Conservation (phyloP, 2,329 filamentous ascomycete genomes). For the Fonsecaea erecta region DNA sequence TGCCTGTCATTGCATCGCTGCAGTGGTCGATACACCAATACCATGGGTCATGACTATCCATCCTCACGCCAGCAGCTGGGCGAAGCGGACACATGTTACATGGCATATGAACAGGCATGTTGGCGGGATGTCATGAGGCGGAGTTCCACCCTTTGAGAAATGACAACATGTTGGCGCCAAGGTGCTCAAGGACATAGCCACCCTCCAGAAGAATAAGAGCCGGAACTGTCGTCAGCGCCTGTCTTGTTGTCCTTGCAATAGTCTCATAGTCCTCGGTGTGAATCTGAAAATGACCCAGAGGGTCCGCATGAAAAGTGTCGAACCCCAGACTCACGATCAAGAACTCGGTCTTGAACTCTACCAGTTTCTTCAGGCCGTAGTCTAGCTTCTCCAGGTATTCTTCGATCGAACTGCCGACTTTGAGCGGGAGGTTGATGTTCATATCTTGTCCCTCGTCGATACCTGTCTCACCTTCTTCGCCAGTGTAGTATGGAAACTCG, state of each 20-base stretch:
- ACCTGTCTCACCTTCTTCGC: constrained; percentile 30
- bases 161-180: constrained; percentile 36
- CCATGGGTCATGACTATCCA: neutral
- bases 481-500: constrained; percentile 43
- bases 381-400: constrained; percentile 33
- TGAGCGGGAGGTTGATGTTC: constrained; percentile 37
- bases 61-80: neutral
- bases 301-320: constrained; percentile 38
- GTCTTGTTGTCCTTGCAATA: constrained; percentile 31
- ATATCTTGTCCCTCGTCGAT: constrained; percentile 24
- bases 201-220: constrained; percentile 37
- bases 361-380: constrained; percentile 23
- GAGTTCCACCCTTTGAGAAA: constrained; percentile 37
- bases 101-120: neutral
- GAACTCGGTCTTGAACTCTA: constrained; percentile 30
- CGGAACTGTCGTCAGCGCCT: constrained; percentile 25
- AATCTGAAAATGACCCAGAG: constrained; percentile 36
- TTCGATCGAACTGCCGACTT: constrained; percentile 30
- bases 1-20: neutral
- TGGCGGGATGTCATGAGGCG: neutral
- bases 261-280: constrained; percentile 35
- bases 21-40: neutral
- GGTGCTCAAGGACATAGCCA: constrained; percentile 37
- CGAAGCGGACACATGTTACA: too few species aligned
- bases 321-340: constrained; percentile 37